Evolutionary conservation across 2,329 filamentous ascomycete genomes (phyloP).

Genomic region (Cladosporium cucumerinum): DNA sequence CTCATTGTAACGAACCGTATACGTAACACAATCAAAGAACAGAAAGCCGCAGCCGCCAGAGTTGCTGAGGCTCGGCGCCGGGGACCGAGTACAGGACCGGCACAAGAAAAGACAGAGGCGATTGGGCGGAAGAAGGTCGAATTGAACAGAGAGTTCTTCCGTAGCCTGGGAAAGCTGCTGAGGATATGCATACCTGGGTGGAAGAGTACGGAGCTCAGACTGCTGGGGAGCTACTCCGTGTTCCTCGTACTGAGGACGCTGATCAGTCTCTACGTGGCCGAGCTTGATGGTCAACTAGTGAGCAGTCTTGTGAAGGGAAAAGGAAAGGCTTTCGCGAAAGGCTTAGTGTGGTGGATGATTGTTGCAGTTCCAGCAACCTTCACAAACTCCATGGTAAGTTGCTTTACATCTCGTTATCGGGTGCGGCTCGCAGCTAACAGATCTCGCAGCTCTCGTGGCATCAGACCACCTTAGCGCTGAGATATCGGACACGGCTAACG

Average conservation of each 20-base stretch:
- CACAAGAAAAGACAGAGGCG: conserved; percentile 40
- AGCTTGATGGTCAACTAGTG: conserved; percentile 90
- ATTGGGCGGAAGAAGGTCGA: conserved; percentile 73
- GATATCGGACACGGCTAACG: conserved; percentile 91
- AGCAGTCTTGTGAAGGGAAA: conserved; percentile 88
- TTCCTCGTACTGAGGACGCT: conserved; percentile 88
- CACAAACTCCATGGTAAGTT: conserved; percentile 91
- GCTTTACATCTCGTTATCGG: neutral
- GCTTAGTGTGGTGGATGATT: conserved; percentile 97
- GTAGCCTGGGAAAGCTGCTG: conserved; percentile 71
- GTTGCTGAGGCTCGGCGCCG: conserved; percentile 56
- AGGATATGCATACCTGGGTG: conserved; percentile 88
- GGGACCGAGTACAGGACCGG: conserved; percentile 33
- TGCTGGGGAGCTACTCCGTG: conserved; percentile 86
- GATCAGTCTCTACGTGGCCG: conserved; percentile 92
- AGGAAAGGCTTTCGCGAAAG: conserved; percentile 81
- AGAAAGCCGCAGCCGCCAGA: conserved; percentile 76
- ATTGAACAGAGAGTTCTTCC: conserved; percentile 82
- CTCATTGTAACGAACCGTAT: conserved; percentile 80
- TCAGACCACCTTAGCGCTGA: conserved; percentile 87
- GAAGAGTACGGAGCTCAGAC: conserved; percentile 79
- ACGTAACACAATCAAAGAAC: conserved; percentile 85
- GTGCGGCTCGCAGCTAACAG: neutral
- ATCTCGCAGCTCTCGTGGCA: conserved; percentile 79
- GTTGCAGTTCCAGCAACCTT: conserved; percentile 95